Evolutionary conservation across 352 stramenopile genomes (phyloP), one percentile per base, ranked within the genome.

Genomic region (Phytophthora fragariae): DNA sequence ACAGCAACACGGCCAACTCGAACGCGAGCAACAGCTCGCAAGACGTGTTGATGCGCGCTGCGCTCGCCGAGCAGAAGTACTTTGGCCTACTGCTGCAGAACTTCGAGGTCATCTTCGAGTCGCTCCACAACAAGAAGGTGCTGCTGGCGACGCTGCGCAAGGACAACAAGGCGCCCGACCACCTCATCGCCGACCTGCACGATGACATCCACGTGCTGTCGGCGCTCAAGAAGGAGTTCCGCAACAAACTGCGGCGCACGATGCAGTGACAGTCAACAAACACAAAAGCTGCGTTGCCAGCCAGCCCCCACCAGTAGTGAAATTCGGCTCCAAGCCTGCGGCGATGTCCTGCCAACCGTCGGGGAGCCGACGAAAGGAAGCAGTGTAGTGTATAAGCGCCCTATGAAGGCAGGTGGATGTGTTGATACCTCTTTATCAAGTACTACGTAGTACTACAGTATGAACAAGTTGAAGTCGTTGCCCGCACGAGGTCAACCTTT

Each of bases 101-200:
- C 71, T 94, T 94, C 64, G 87, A 94, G 68, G 84, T 86, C 46
- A 92, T 93, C 53, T 94, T 94, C 47, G 88, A 94, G 72, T 92
- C 84, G 62, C 73, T 94, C 31, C 85, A 94, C 77, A 94, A 93
- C 75, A 94, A 92, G 80, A 94, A 94, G 65, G 82, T 93, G 62
- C 77, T 94, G 17, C 60, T 94, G 12, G 85, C 85, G 27, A 87
- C 84, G 11, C 64, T 94, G 47, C 85, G 86, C 8, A 94, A 92
- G 61, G 87, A 94, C 67, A 73, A 61, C 37, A 86, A 85, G 46
- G 85, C 85, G 7, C 87, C 87, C 0, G 87, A 92, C 58, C 85
- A 92, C 49, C 56, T 94, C 41, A 89, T 94, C 50, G 83, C 85
- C 1, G 87, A 94, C 63, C 73, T 94, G 61, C 85, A 93, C 57